Conservation (phyloP, 495 filamentous ascomycete species). For the Penicillium canescens region DNA sequence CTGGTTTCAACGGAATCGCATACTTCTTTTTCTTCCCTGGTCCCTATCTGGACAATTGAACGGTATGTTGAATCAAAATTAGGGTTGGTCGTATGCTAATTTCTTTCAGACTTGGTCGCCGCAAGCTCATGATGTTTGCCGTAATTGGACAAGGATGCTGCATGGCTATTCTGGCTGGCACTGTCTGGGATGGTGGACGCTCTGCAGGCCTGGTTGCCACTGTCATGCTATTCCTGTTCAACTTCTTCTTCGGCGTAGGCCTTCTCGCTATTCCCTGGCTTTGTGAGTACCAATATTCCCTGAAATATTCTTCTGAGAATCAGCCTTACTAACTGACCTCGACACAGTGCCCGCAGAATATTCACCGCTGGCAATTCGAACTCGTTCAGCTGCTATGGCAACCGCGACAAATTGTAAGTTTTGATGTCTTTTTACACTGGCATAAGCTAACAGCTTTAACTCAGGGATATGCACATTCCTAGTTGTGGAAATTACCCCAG, state of each 20-base stretch:
- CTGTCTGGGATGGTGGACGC: conserved; percentile 28
- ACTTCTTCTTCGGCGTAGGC: conserved; percentile 38
- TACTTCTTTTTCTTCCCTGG: conserved; percentile 50
- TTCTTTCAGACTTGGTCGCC: conserved; percentile 36
- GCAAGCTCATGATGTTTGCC: conserved; percentile 50
- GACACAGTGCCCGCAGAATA: conserved; percentile 34
- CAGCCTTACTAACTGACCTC: not conserved
- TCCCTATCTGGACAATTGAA: conserved; percentile 55
- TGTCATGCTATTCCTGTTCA: conserved; percentile 39
- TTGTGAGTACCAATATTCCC: conserved; percentile 19
- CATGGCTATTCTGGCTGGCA: conserved; percentile 37
- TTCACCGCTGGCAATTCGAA: conserved; percentile 36
- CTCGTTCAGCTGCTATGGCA: conserved; percentile 31
- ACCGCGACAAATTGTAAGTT: conserved; percentile 36
- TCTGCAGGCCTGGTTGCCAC: conserved; percentile 32
- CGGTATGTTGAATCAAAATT: conserved; percentile 16
- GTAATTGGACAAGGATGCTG: conserved; percentile 54
- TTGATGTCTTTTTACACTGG: not conserved
- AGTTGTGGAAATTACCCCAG: conserved; percentile 43
- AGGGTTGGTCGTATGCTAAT: conserved; percentile 5
- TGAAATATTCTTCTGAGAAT: not conserved
- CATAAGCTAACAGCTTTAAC: not conserved
- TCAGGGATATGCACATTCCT: conserved; percentile 40
- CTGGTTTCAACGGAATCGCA: conserved; percentile 47
- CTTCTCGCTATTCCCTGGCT: conserved; percentile 37